Percentiles rank a stretch among this genome's conserved stretches.
Evolutionary conservation across 768 basidiomycete genomes (phyloP).

Genomic region (Artomyces pyxidatus): DNA sequence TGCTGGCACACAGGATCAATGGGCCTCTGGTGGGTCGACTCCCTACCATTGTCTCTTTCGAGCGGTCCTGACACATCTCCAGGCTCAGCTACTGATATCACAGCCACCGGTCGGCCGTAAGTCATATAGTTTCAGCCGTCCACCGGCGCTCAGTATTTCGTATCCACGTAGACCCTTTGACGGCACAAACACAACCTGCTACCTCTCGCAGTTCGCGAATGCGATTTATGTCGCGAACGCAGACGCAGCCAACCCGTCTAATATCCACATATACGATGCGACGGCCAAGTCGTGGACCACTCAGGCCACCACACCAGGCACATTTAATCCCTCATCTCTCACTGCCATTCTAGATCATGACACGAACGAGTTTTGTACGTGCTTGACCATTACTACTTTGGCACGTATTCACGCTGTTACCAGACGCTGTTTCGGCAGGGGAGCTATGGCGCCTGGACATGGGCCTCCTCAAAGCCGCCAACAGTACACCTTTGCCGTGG

Average conservation of each 20-base stretch:
- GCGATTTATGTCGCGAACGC: conserved; percentile 80
- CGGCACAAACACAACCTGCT: conserved; percentile 57
- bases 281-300: conserved; percentile 67
- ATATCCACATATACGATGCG: conserved; percentile 78
- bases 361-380: conserved; percentile 81
- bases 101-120: conserved; percentile 70
- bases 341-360: conserved; percentile 85
- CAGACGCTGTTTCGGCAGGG: conserved; percentile 62
- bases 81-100: conserved; percentile 61
- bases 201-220: conserved; percentile 75
- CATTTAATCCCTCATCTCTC: conserved; percentile 57
- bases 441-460: conserved; percentile 68
- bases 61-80: too few species aligned
- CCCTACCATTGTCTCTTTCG: too few species aligned
- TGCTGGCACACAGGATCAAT: conserved; percentile 62
- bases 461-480: conserved; percentile 52
- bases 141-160: conserved; percentile 1
- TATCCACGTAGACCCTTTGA: conserved; percentile 49
- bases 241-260: conserved; percentile 58
- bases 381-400: conserved; percentile 1
- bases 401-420: neutral
- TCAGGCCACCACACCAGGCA: conserved; percentile 47
- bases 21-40: conserved; percentile 42
- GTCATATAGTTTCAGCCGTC: conserved; percentile 20
- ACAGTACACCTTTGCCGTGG: conserved; percentile 56